Conservation (phyloP, 2,329 filamentous ascomycete genomes). For the Eutypa lata region DNA sequence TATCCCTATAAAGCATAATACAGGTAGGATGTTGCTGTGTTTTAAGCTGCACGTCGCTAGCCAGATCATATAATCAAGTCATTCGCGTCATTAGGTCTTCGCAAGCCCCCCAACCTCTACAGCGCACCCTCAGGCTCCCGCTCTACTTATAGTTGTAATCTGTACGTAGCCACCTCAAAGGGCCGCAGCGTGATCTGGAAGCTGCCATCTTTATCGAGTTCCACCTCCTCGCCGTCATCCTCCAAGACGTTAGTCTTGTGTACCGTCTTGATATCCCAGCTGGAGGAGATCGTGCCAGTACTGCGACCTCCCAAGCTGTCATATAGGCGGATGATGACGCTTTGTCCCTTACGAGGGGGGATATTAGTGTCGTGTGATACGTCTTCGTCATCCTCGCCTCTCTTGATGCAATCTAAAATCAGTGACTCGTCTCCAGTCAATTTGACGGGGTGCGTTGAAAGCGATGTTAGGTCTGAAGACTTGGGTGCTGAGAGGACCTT, state of each 20-base stretch:
- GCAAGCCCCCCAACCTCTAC: neutral
- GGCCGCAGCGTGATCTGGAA: constrained; percentile 67
- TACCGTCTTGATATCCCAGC: constrained; percentile 69
- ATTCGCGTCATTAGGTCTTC: too few species aligned
- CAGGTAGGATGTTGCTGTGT: too few species aligned
- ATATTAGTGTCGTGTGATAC: constrained; percentile 61
- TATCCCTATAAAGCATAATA: too few species aligned
- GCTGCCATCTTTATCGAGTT: constrained; percentile 43
- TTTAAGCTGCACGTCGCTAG: too few species aligned
- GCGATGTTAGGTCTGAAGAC: constrained; percentile 24
- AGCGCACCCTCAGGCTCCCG: constrained; percentile 6
- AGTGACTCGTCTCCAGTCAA: constrained; percentile 66
- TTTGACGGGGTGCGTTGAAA: constrained; percentile 51
- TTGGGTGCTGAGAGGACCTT: constrained; percentile 44
- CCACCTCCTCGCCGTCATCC: constrained; percentile 72
- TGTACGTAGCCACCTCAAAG: constrained; percentile 83
- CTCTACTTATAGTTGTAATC: constrained; percentile 50
- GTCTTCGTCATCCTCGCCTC: constrained; percentile 84
- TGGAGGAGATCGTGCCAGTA: constrained; percentile 66
- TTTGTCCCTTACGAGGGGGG: constrained; percentile 66
- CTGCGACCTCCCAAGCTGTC: constrained; percentile 83
- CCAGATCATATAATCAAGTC: too few species aligned
- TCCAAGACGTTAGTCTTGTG: constrained; percentile 86
- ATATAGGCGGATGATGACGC: constrained; percentile 81
- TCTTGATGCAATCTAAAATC: constrained; percentile 86